phyloP scores from a whole-genome alignment of 2,329 filamentous ascomycete genomes.

The Cladosporium sp. region DNA sequence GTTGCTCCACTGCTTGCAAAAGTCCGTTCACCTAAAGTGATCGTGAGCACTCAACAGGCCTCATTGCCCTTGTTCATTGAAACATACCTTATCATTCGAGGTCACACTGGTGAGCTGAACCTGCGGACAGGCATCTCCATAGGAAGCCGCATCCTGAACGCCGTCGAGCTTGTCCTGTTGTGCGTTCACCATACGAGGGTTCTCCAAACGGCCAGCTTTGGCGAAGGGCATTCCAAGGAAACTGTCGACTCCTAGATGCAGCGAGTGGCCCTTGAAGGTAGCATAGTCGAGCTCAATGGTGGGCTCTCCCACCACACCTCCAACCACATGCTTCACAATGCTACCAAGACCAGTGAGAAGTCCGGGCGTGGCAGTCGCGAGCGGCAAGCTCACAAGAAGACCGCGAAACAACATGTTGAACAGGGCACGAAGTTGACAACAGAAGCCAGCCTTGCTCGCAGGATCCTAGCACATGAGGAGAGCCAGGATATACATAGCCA shows the following conservation, averaged over 20 bases:
- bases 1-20: slow-evolving; percentile 21
- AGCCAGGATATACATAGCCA: too few species aligned
- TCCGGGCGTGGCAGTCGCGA: background rate
- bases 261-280: slow-evolving; percentile 19
- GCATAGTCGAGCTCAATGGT: slow-evolving; percentile 20
- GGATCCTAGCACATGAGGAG: too few species aligned
- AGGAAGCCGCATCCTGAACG: slow-evolving; percentile 12
- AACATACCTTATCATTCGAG: background rate
- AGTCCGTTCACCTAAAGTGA: slow-evolving; percentile 15
- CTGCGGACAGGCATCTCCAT: background rate
- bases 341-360: background rate
- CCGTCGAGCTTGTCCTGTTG: slow-evolving; percentile 18
- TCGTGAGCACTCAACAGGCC: background rate
- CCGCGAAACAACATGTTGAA: background rate
- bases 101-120: background rate
- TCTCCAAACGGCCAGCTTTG: slow-evolving; percentile 6
- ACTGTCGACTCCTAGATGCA: background rate
- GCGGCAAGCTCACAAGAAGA: background rate
- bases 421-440: background rate
- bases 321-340: background rate
- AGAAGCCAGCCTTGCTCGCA: background rate
- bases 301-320: background rate
- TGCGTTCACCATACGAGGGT: slow-evolving; percentile 6
- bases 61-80: background rate
- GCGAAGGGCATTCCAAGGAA: slow-evolving; percentile 17